Evolutionary conservation across 169 alveolate genomes (phyloP).

Genomic region (Cryptosporidium sp.): DNA sequence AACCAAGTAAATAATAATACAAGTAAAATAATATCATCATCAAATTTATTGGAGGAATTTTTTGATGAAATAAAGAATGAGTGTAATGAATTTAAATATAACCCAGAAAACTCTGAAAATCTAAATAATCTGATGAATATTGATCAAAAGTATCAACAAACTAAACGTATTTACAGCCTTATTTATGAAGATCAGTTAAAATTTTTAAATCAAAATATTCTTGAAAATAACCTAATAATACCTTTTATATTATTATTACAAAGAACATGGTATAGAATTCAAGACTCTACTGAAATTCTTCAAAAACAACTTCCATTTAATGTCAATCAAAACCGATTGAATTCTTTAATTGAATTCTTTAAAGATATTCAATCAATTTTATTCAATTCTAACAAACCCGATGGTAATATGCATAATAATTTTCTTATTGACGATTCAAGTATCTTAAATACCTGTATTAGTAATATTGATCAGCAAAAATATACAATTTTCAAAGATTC

Average conservation of each 20-base stretch:
- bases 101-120: background rate
- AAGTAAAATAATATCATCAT: background rate
- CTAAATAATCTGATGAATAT: background rate
- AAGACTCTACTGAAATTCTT: constrained; percentile 29
- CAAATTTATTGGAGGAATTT: background rate
- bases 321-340: background rate
- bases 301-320: background rate
- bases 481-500: constrained; percentile 2
- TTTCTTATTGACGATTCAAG: background rate
- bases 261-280: constrained; percentile 70
- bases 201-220: background rate
- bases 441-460: background rate
- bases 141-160: constrained; percentile 11
- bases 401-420: background rate
- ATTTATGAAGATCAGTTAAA: constrained; percentile 24
- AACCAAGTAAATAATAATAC: background rate
- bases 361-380: background rate
- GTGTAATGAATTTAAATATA: background rate
- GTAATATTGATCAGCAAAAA: background rate
- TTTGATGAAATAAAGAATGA: background rate
- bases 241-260: constrained; percentile 31
- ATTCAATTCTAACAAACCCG: background rate
- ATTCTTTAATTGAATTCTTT: background rate
- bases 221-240: background rate
- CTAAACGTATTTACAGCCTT: constrained; percentile 4